A percentile compares a stretch with the other conserved stretches of the same genome.
phyloP scores from a whole-genome alignment of 176 grass and related monocot genomes.

The Metroxylon sagu region DNA sequence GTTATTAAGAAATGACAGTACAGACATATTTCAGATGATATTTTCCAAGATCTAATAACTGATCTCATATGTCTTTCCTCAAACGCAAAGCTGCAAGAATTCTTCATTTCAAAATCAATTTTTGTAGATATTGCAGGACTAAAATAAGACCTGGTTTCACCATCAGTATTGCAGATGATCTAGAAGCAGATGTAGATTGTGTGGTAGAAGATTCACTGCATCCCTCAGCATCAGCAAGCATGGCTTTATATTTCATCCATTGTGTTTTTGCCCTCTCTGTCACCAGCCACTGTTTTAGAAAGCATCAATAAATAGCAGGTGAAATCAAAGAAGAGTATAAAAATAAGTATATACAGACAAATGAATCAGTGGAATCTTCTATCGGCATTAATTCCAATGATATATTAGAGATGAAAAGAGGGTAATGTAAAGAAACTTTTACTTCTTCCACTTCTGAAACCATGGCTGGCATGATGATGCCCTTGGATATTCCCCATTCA shows the following conservation, averaged over 20 bases:
- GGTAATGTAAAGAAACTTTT: not conserved
- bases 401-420: not conserved
- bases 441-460: slow-evolving; percentile 48
- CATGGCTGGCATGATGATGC: slow-evolving; percentile 35
- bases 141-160: slow-evolving; percentile 30
- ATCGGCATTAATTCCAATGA: not conserved
- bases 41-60: no score
- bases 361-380: no score
- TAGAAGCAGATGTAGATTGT: slow-evolving; percentile 21
- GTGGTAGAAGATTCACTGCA: not conserved
- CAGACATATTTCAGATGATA: no score
- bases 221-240: slow-evolving; percentile 56
- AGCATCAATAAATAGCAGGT: not conserved
- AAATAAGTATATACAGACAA: not conserved
- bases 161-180: slow-evolving; percentile 20
- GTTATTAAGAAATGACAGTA: no score
- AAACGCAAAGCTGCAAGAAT: no score
- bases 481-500: slow-evolving; percentile 71
- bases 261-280: slow-evolving; percentile 73
- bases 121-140: no score
- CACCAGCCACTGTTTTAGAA: slow-evolving; percentile 77
- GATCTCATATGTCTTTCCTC: no score
- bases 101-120: no score
- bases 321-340: not conserved
- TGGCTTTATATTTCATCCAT: slow-evolving; percentile 62